phyloP scores from a whole-genome alignment of 192 early-diverging fungal genomes.

The Tieghemiomyces parasiticus region DNA sequence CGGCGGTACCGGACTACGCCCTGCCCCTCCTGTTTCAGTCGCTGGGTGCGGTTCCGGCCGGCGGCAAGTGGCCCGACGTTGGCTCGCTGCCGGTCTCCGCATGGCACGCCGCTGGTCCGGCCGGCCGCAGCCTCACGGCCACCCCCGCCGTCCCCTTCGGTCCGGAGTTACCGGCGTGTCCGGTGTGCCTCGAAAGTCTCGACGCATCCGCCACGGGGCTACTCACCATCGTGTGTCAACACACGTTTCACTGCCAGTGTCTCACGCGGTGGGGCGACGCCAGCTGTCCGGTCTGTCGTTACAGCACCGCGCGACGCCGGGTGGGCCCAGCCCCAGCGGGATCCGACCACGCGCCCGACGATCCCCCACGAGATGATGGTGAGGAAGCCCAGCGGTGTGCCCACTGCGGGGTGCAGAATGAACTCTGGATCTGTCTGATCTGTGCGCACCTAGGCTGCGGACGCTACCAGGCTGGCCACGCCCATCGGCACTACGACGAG shows the following conservation, averaged over 20 bases:
- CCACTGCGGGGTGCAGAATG: conserved; percentile 55
- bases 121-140: too few relatives aligned
- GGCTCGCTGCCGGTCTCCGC: conserved; percentile 9
- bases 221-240: conserved; percentile 84
- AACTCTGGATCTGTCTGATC: conserved; percentile 94
- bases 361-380: conserved; percentile 10
- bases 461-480: conserved; percentile 79
- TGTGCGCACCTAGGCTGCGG: conserved; percentile 96
- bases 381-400: conserved; percentile 39
- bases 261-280: conserved; percentile 83
- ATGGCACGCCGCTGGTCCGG: conserved; percentile 15
- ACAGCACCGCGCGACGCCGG: conserved; percentile 33
- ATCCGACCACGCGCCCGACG: too few relatives aligned
- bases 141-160: too few relatives aligned
- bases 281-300: conserved; percentile 86
- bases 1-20: conserved; percentile 39
- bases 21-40: conserved; percentile 40
- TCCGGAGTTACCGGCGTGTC: conserved; percentile 85
- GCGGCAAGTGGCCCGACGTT: too few relatives aligned
- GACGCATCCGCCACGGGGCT: conserved; percentile 79
- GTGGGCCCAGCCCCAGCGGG: neutral
- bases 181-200: conserved; percentile 93
- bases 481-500: conserved; percentile 69
- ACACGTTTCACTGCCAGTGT: conserved; percentile 90
- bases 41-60: too few relatives aligned